Base-by-base conservation (phyloP, 2,329 filamentous ascomycete genomes). In the Seiridium cupressi region DNA sequence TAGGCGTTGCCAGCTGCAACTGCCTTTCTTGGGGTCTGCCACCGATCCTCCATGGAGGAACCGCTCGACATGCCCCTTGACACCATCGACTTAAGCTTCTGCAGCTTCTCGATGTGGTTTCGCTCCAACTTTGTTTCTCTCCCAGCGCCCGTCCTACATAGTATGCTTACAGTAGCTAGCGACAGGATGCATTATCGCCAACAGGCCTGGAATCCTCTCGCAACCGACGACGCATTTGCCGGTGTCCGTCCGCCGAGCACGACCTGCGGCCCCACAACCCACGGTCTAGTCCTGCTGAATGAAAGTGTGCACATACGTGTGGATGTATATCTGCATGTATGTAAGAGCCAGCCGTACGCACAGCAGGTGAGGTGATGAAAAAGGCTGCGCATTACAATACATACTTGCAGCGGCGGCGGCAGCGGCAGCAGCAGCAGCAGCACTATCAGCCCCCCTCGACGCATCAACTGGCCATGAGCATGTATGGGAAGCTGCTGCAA, bases 11-110 rank as follows among this genome's bases (percentile, higher is more conserved):
- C 35, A 51, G 55, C 44, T 51, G 47, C 57, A 59, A 59, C 57
- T 59, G 57, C 57, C 57, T 59, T 53, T 36, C 54, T 59, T 47
- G 57, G 57, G 34, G 7, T 36, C 57, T 54, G 54, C 32, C 57
- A 54, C 57, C 57, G 57, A 59, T 26, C 34, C 18, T 31, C 46
- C 26, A 53, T 13, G 13, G 31, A 38, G 55, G 55, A 57, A 57
- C 55, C 40, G 42, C 44, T 31, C 9, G 42, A 48, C 42, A n/a
- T 47, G 31, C 35, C 34, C 26, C 35, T 55, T 55, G 51, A 38
- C 38, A 7, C 51, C 38, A n/a, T 31, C 47, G 40, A 26, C 8
- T 53, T 32, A 10, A 18, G 31, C 26, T 31, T 18, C 44, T 38
- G 55, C 55, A 58, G 55, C 55, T 58, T 58, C 55, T 58, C 34